These are phyloP conservation scores for Cryptococcus sp. DNA, from an alignment of 1,284 basidiomycete species.

Conservation along the genomic window DNA sequence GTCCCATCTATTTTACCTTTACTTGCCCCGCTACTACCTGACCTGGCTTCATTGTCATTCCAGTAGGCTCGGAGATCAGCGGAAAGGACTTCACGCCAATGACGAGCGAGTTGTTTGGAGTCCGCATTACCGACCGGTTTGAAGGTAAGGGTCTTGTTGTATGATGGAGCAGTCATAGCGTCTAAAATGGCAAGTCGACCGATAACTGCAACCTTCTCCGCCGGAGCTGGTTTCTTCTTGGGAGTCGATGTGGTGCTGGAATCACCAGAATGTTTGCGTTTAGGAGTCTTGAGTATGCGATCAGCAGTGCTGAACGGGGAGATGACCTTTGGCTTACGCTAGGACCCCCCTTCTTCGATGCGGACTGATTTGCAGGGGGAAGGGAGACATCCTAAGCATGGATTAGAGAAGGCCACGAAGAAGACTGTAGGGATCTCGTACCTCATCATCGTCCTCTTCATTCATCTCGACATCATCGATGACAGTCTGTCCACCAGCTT, in stretches of 20 bases:
- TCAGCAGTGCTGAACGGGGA: background rate
- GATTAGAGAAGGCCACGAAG: background rate
- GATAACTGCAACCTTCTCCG: constrained; percentile 17
- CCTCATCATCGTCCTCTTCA: background rate
- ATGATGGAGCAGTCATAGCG: constrained; percentile 9
- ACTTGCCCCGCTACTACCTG: background rate
- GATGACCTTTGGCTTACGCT: background rate
- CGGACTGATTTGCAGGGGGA: background rate
- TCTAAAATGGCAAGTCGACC: constrained; percentile 18
- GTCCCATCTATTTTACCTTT: constrained; percentile 1
- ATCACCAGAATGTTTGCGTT: background rate
- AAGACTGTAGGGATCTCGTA: background rate
- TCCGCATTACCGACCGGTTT: constrained; percentile 3
- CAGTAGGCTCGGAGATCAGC: constrained; percentile 13
- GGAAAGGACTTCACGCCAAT: constrained; percentile 32
- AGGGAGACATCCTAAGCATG: background rate
- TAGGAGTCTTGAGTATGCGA: background rate
- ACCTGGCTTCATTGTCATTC: too few relatives aligned
- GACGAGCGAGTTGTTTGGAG: constrained; percentile 17
- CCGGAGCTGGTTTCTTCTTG: constrained; percentile 18
- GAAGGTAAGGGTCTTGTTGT: constrained; percentile 13
- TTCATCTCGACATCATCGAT: background rate
- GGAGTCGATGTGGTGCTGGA: background rate
- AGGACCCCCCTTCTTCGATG: background rate
- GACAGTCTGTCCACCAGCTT: too few relatives aligned